phyloP scores from a whole-genome alignment of 2,329 filamentous ascomycete genomes.

The Verruconis gallopava region DNA sequence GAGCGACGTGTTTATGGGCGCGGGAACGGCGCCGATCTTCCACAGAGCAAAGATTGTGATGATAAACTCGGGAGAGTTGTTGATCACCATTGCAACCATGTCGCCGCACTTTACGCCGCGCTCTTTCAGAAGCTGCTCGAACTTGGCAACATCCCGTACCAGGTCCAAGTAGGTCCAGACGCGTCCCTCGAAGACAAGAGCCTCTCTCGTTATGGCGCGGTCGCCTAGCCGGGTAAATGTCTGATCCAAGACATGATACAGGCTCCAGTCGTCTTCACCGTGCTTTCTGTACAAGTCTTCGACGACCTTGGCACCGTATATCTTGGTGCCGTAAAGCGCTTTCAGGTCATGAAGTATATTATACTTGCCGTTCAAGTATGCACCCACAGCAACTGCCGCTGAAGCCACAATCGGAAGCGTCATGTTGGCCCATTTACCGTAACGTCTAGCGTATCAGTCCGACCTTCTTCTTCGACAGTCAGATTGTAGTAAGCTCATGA shows the following conservation, averaged over 20 bases:
- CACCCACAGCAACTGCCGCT: not conserved
- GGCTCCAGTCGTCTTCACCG: not conserved
- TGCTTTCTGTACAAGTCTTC: not conserved
- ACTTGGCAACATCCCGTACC: constrained; percentile 31
- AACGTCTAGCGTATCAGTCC: too few relatives aligned
- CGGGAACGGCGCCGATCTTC: constrained; percentile 32
- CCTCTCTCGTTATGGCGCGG: too few relatives aligned
- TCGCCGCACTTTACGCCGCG: constrained; percentile 28
- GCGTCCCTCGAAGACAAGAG: constrained; percentile 36
- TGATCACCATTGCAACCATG: constrained; percentile 33
- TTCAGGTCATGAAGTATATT: not conserved
- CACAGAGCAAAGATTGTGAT: constrained; percentile 31
- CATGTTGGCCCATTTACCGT: too few relatives aligned
- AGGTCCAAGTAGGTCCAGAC: constrained; percentile 34
- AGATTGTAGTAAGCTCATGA: too few relatives aligned
- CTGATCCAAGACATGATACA: constrained; percentile 15
- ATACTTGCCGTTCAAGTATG: not conserved
- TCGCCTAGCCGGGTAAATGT: too few relatives aligned
- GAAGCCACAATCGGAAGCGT: too few relatives aligned
- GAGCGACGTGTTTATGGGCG: constrained; percentile 34
- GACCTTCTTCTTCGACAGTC: too few relatives aligned
- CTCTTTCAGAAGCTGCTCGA: constrained; percentile 28
- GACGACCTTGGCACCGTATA: too few relatives aligned
- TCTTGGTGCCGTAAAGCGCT: too few relatives aligned
- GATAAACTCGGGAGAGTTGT: constrained; percentile 37